These are phyloP conservation scores for Gentiana straminea DNA, from an alignment of 257 asterid genomes.

Conservation along the genomic window DNA sequence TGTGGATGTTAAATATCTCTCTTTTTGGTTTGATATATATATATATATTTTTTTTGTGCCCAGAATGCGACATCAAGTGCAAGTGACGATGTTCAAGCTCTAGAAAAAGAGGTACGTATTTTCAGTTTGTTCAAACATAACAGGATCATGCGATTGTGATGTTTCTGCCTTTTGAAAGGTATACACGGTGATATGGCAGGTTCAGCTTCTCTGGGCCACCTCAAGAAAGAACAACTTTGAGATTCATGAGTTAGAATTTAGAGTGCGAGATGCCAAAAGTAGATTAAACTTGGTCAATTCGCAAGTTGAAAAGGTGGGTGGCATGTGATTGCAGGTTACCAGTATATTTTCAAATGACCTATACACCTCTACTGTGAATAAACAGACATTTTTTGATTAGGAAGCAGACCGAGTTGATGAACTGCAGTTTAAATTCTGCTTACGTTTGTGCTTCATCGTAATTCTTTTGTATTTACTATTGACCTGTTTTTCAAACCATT, in stretches of 20 bases:
- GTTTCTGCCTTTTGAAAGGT: neutral
- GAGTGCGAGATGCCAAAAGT: constrained; percentile 46
- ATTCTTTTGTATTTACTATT: too few relatives aligned
- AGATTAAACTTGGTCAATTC: constrained; percentile 30
- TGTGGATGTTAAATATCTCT: too few relatives aligned
- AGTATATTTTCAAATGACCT: neutral
- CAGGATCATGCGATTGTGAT: neutral
- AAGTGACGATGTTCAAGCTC: constrained; percentile 26
- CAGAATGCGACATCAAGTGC: constrained; percentile 24
- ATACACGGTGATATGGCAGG: constrained; percentile 28
- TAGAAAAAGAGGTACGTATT: constrained; percentile 54
- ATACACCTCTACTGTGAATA: neutral
- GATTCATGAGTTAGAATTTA: constrained; percentile 44
- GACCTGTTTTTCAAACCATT: too few relatives aligned
- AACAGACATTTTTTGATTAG: neutral
- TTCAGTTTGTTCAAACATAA: constrained; percentile 1
- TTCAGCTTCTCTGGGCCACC: constrained; percentile 59
- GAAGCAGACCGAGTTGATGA: neutral
- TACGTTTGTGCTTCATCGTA: neutral
- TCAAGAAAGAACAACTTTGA: constrained; percentile 64
- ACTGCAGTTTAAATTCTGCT: neutral
- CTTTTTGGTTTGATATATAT: too few relatives aligned
- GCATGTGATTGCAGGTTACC: neutral
- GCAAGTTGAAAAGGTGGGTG: constrained; percentile 46
- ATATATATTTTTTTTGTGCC: neutral